Evolutionary conservation across 805 yeast species (phyloP).

Genomic region (Saccharomycopsis babjevae): DNA sequence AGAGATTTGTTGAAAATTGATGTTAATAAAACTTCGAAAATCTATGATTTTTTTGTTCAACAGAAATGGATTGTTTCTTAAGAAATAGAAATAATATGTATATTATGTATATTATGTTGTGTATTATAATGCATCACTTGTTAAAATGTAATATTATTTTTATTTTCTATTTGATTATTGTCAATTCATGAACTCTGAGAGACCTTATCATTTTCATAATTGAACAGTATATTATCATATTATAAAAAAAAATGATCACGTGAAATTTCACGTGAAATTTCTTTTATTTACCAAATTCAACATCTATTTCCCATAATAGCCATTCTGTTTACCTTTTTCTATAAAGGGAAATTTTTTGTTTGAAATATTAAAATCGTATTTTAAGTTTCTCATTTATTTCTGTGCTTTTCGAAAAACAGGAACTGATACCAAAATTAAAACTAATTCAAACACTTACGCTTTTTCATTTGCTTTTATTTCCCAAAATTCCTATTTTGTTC

Average conservation of each 20-base stretch:
- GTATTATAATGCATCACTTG: not conserved
- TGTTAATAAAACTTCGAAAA: slow-evolving; percentile 72
- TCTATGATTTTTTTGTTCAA: slow-evolving; percentile 84
- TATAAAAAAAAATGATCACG: not conserved
- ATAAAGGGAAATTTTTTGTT: not conserved
- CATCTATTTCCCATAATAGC: not conserved
- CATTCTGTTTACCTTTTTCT: not conserved
- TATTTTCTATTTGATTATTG: not conserved
- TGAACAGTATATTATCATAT: not conserved
- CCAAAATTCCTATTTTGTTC: not conserved
- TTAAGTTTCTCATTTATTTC: not conserved
- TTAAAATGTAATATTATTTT: too few relatives aligned
- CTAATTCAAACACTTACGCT: not conserved
- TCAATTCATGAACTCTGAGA: not conserved
- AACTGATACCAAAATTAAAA: not conserved
- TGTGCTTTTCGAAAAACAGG: not conserved
- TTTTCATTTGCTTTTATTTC: not conserved
- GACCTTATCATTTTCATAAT: not conserved
- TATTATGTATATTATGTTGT: not conserved
- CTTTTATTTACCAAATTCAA: not conserved
- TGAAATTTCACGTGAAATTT: not conserved
- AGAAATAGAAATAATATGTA: too few relatives aligned
- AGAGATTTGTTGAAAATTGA: slow-evolving; percentile 78
- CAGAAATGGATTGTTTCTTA: slow-evolving; percentile 66
- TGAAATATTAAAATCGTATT: not conserved